Evolutionary conservation across 345 rosid species (phyloP).

Genomic region (Xanthoceras sorbifolium): DNA sequence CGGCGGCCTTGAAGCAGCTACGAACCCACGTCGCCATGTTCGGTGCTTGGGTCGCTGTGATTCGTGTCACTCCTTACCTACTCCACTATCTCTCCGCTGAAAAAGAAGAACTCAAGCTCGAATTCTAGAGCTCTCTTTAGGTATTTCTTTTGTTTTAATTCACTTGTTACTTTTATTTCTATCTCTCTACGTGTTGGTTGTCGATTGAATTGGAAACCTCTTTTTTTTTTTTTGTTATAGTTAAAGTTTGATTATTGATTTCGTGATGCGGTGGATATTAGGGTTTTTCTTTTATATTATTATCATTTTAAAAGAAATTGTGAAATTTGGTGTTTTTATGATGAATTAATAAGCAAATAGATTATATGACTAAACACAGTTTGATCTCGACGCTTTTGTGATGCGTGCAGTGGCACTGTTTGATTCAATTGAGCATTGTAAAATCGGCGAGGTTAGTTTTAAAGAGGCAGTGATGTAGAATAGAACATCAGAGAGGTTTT

Average conservation of each 20-base stretch:
- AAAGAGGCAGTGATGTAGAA: too few species aligned
- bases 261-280: background rate
- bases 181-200: background rate
- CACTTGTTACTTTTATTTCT: background rate
- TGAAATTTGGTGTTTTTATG: background rate
- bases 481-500: too few species aligned
- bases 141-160: conserved; percentile 18
- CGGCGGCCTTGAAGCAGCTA: conserved; percentile 78
- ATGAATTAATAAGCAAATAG: background rate
- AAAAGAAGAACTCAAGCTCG: conserved; percentile 80
- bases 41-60: conserved; percentile 57
- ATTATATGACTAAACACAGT: too few species aligned
- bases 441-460: too few species aligned
- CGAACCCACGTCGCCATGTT: conserved; percentile 58
- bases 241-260: background rate
- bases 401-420: too few species aligned
- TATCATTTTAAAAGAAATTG: background rate
- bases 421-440: too few species aligned
- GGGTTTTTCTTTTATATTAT: too few species aligned
- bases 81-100: conserved; percentile 65
- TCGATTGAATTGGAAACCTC: background rate
- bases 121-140: conserved; percentile 40
- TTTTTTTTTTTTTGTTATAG: background rate
- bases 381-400: too few species aligned
- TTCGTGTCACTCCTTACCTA: conserved; percentile 71